Conservation (phyloP, 257 asterid species). For the Leonotis leonurus region DNA sequence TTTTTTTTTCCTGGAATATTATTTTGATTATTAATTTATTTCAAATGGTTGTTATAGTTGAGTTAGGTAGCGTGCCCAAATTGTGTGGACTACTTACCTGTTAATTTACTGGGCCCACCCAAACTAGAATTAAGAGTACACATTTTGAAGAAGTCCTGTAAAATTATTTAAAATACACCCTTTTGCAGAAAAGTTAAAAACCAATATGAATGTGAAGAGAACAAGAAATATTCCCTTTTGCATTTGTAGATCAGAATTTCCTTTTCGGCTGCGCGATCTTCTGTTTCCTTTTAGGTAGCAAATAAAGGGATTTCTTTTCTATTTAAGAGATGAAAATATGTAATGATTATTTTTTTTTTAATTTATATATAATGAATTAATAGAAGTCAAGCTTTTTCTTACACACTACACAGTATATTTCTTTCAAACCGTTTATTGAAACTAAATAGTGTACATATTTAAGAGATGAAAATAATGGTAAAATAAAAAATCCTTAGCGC, state of each 20-base stretch:
- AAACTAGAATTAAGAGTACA: conserved; percentile 18
- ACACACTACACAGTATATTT: no score
- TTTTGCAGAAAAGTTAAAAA: background rate
- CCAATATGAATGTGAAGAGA: background rate
- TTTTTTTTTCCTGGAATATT: no score
- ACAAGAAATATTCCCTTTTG: background rate
- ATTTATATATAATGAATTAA: no score
- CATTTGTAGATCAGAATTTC: background rate
- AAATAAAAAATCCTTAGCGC: no score
- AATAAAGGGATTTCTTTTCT: background rate
- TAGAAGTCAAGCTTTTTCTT: no score
- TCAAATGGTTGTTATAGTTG: conserved; percentile 15
- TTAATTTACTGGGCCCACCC: conserved; percentile 37
- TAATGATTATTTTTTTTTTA: no score
- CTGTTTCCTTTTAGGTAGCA: background rate
- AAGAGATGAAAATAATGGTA: no score
- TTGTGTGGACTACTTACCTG: conserved; percentile 51
- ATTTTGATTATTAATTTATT: no score
- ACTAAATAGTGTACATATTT: no score
- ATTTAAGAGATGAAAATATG: no score
- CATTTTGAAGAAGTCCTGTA: background rate
- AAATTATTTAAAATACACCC: background rate
- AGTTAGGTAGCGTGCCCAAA: conserved; percentile 49
- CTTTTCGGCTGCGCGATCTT: background rate
- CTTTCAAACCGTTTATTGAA: no score